Percentiles rank a stretch among this genome's conserved stretches.
Conservation (phyloP, 164 flowering plant genomes). For the Litsea cubeba region DNA sequence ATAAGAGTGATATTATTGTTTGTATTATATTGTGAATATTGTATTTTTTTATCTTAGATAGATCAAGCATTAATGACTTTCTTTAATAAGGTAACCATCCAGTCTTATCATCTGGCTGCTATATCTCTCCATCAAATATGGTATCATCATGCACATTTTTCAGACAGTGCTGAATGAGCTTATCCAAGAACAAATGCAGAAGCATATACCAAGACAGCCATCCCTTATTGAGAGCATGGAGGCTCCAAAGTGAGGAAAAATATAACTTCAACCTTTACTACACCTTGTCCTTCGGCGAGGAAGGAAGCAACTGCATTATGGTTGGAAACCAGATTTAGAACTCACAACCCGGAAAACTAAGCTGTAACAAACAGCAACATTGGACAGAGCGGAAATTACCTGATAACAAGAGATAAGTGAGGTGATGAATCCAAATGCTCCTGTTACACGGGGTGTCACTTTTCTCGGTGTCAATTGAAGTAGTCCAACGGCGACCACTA, state of each 20-base stretch:
- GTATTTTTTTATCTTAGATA: no score
- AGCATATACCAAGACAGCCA: background rate
- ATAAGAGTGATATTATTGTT: no score
- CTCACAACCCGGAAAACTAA: background rate
- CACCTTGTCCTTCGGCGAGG: conserved; percentile 10
- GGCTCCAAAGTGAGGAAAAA: background rate
- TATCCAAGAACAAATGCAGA: background rate
- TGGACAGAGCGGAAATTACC: conserved; percentile 33
- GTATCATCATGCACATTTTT: background rate
- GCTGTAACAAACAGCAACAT: background rate
- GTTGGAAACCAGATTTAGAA: background rate
- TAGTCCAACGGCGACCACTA: conserved; percentile 86
- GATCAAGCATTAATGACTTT: no score
- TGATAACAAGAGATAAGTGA: conserved; percentile 97
- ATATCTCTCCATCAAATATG: background rate
- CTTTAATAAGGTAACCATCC: background rate
- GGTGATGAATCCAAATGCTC: conserved; percentile 78
- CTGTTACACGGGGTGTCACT: conserved; percentile 88
- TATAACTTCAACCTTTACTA: background rate
- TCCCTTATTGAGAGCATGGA: background rate
- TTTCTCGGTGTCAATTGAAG: conserved; percentile 94
- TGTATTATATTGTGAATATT: no score
- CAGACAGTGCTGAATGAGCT: background rate
- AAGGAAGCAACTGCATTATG: conserved; percentile 11
- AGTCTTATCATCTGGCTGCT: background rate